Evolutionary conservation across 176 grass and related monocot species (phyloP), one percentile per base, ranked within the genome.

Genomic region (Dactylis glomerata): DNA sequence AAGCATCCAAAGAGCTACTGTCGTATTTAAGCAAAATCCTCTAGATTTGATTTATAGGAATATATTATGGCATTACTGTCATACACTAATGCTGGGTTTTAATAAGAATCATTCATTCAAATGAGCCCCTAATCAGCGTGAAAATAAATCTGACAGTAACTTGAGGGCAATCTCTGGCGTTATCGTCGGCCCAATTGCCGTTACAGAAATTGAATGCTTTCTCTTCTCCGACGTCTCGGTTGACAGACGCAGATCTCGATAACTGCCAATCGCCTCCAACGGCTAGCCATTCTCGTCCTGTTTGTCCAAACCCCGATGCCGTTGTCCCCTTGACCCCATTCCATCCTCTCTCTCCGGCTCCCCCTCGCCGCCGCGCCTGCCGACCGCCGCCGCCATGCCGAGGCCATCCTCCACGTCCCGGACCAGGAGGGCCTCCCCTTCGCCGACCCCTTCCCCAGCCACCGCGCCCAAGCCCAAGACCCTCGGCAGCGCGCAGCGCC

Each of bases 401-500:
- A 75, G 75, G 76, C 24, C 69, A 4, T 57, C 77, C 34, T 83
- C 89, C 49, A 62, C 61, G 6, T 62, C 68, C 61, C 87, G 42
- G 61, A 76, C 76, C 1, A 66, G 69, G 40, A 81, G 82, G 59
- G 22, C 33, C 26, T 81, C 69, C 69, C 87, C 69, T n/a, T 81
- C 69, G 8, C 57, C 57, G 0, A 59, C 85, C 32, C 68, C 85
- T 2, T 87, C 69, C 58, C 81, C 89, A 14, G 69, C 59, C 41
- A 87, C 89, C 41, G 85, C 85, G 68, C 81, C 81, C 59, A 87
- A 74, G 75, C 16, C 49, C 58, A 91, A 87, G 61, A 88, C 72
- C 51, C 3, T 13, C 19, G 72, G 36, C 17, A 31, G 44, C 20
- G 81, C 55, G 12, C 51, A 51, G 15, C 69, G 76, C 33, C 88